phyloP scores from a whole-genome alignment of 129 eudicot genomes.

The carrot (Daucus carota) region DH1_v3.0 NC_030385.2:9950501-9951000 shows the following conservation, averaged over 20 bases:
- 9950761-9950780: neutral
- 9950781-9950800: neutral
- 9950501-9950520: neutral
- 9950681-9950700: neutral
- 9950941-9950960: constrained; percentile 25
- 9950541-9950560: neutral
- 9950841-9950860: neutral
- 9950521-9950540: neutral
- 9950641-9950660: neutral
- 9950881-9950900: neutral
- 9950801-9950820: neutral
- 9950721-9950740: neutral
- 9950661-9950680: neutral
- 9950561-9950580: neutral
- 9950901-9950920: neutral
- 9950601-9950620: neutral
- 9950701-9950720: neutral
- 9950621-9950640: neutral
- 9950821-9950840: neutral
- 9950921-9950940: neutral
- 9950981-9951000: constrained; percentile 99
- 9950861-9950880: neutral
- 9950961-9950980: constrained; percentile 74
- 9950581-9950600: neutral
- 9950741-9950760: neutral